Conservation (phyloP, 73 alveolate genomes). For the Tetrahymena elliotti region DNA sequence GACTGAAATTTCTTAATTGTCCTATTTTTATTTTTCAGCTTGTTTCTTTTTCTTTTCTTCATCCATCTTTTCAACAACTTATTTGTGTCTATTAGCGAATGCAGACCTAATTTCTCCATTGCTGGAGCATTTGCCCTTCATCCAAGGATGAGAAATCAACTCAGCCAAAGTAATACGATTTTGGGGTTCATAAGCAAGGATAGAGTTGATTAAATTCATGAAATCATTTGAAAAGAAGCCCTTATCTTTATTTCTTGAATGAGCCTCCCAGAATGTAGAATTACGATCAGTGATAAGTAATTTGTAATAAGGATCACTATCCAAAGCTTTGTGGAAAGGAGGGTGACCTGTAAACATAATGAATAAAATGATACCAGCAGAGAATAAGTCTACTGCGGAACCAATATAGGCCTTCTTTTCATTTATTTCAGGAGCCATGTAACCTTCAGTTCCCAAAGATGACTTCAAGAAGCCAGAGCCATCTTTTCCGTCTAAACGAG, state of each 20-base stretch:
- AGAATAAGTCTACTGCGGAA: constrained; percentile 51
- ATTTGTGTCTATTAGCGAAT: background rate
- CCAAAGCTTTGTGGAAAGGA: constrained; percentile 32
- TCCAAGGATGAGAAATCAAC: background rate
- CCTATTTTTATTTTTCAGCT: background rate
- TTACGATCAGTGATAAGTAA: background rate
- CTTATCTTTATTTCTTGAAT: background rate
- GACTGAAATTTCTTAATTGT: background rate
- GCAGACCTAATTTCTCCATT: background rate
- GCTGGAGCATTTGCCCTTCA: background rate
- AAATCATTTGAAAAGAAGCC: background rate
- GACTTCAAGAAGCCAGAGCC: constrained; percentile 20
- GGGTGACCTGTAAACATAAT: constrained; percentile 44
- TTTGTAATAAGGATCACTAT: background rate
- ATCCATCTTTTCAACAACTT: background rate
- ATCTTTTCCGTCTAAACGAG: constrained; percentile 6
- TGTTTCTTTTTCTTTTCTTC: background rate
- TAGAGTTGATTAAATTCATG: background rate
- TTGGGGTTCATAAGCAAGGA: background rate
- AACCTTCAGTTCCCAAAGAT: constrained; percentile 44
- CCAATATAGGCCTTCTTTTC: constrained; percentile 48
- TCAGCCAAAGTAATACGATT: background rate
- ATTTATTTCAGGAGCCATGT: constrained; percentile 63
- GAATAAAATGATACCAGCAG: constrained; percentile 62
- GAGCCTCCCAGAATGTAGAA: background rate